Base-by-base conservation (phyloP, 2,329 filamentous ascomycete genomes). In the Trichophyton benhamiae region DNA sequence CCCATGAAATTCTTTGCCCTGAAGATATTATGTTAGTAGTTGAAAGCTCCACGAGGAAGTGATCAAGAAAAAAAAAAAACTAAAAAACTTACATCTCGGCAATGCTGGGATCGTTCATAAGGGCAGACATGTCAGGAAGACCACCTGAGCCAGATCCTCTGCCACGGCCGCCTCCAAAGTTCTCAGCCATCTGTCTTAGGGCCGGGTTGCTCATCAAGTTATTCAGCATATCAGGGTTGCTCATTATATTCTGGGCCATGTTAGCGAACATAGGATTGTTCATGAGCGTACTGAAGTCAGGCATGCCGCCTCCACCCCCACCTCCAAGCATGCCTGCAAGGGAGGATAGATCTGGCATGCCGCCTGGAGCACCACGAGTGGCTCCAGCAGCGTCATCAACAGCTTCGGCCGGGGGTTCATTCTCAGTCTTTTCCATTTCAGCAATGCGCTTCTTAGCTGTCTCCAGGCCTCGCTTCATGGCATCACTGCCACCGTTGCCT, bases 201-300 rank as follows among this genome's bases (percentile, higher is more conserved):
- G 86, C 83, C 2, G 94, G 94, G 79, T 99, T 97, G 80, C 80
- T 90, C 91, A 99, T 96, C 62, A 99, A 77, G 74, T 91, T 94
- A 72, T 80, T 83, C 84, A 97, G 87, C 79, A 91, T 85, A 8
- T 95, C 89, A 0, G 94, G 94, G 78, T 99, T 96, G 77, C 85
- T 89, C 94, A 97, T 97, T 61, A 99, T 77, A 75, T 89, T 96
- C 79, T 96, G 90, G 3, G 94, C 94, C 91, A 97, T 96, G 77
- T 83, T 88, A 58, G 91, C 85, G 78, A 99, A 95, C 94, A 97
- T 97, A 61, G 94, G 94, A 79, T 97, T 99, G 80, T 80, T 91
- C 91, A 97, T 95, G 74, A 99, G 86, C 65, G 84, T 83, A 65
- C 84, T 77, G 25, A 99, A 79, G 74, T 97, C 92, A 11, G 91